A percentile compares a stretch with the other conserved stretches of the same genome.
phyloP scores from a whole-genome alignment of 2,329 filamentous ascomycete genomes.

The Monilinia laxa region DNA sequence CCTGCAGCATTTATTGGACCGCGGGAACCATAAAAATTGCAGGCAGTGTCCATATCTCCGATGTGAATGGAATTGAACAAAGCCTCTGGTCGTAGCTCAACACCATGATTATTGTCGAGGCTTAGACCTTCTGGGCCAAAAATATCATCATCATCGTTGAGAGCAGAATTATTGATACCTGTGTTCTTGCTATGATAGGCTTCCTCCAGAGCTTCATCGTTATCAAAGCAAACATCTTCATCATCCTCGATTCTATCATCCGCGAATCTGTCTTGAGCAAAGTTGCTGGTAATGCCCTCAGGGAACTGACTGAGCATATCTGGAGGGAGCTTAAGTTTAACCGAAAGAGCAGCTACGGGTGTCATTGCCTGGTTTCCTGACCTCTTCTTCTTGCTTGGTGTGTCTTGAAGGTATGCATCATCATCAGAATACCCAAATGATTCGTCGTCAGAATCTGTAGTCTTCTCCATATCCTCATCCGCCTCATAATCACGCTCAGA shows the following conservation, averaged over 20 bases:
- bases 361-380: neutral
- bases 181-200: neutral
- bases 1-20: neutral
- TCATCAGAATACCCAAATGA: neutral
- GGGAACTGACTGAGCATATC: neutral
- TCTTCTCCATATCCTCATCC: conserved; percentile 8
- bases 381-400: conserved; percentile 14
- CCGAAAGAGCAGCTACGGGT: neutral
- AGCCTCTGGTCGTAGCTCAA: neutral
- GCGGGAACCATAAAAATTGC: neutral
- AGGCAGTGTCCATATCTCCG: neutral
- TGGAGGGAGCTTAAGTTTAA: conserved; percentile 1
- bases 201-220: neutral
- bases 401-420: neutral
- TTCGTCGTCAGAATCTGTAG: neutral
- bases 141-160: neutral
- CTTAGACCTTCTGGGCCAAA: neutral
- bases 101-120: neutral
- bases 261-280: neutral
- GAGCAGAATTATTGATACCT: neutral
- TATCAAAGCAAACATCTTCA: too few species aligned
- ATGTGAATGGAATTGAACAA: neutral
- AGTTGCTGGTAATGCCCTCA: neutral
- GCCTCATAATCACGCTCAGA: neutral
- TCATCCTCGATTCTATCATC: neutral